Base-by-base conservation (phyloP, 768 basidiomycete species). In the Serendipita sp. region DNA sequence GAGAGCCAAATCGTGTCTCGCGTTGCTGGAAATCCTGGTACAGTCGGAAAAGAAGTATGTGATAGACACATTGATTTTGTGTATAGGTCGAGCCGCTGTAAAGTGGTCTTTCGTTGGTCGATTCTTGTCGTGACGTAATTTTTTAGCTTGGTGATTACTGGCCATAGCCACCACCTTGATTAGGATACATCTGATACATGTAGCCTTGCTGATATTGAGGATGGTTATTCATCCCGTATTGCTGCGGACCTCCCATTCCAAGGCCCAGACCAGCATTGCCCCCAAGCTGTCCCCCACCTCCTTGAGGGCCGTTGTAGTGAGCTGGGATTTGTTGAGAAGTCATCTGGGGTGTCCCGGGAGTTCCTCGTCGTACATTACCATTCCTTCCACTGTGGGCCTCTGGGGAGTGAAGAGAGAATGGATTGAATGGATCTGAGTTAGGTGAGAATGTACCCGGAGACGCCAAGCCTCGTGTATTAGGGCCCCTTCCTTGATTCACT, bases 391-490 rank as follows among this genome's bases (percentile, higher is more conserved):
- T 41, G 51, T 66, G 66, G 44, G 62, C 66, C 10, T 82, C 81
- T 1, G 81, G 77, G 2, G 79, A 79, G 51, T 80, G 78, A 64
- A 80, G 70, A 44, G 76, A 76, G 69, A 83, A 83, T 2, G 81
- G 80, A 65, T 83, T 83, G 77, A 83, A 83, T 3, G 80, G 80
- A 58, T 83, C 81, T 2, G 78, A 73, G 13, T 77, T 72, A 3
- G 80, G 81, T 46, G 82, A 81, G 69, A 80, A 81, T 28, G 78
- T 74, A 1, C 77, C 76, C 0, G 77, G 71, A 7, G 77, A 76
- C n/a, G 60, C 51, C 23, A 63, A 78, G 79, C 46, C 75, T 74
- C 54, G 68, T 18, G 52, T 81, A 77, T 32, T 81, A 79, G 52
- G 23, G 81, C 79, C 66, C 77, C 78, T 67, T 72, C 75, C 58